phyloP scores from a whole-genome alignment of 1,284 basidiomycete genomes.

The Apiotrichum gracile region DNA sequence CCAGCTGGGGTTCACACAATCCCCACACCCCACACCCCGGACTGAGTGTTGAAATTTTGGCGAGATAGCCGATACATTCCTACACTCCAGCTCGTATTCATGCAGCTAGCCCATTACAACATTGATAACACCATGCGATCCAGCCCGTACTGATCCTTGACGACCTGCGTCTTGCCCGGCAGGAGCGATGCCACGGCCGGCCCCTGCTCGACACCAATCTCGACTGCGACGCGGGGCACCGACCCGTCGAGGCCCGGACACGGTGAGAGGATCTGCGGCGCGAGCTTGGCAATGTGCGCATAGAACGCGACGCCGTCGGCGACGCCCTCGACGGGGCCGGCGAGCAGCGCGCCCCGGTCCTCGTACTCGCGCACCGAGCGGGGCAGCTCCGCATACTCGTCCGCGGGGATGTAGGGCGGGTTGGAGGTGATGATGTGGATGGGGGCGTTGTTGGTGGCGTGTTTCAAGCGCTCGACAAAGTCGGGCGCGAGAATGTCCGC shows the following conservation, averaged over 20 bases:
- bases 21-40: neutral
- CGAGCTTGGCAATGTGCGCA: constrained; percentile 59
- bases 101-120: neutral
- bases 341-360: constrained; percentile 71
- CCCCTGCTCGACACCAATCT: constrained; percentile 72
- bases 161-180: constrained; percentile 55
- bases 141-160: constrained; percentile 69
- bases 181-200: constrained; percentile 58
- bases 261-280: constrained; percentile 50
- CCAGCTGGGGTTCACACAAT: neutral
- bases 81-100: too few relatives aligned
- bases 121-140: constrained; percentile 44
- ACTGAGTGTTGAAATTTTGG: neutral
- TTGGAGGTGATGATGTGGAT: constrained; percentile 78
- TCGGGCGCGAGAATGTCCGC: constrained; percentile 52
- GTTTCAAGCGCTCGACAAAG: constrained; percentile 8
- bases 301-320: constrained; percentile 68
- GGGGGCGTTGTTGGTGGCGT: constrained; percentile 25
- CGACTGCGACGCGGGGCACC: constrained; percentile 57
- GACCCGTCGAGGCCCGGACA: constrained; percentile 38
- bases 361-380: constrained; percentile 68
- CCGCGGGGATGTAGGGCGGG: constrained; percentile 79
- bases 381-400: constrained; percentile 61
- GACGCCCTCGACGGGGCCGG: constrained; percentile 60
- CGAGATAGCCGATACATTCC: neutral